Evolutionary conservation across 2,329 filamentous ascomycete species (phyloP), one percentile per base, ranked within the genome.

Genomic region (Fusarium kyushuense): DNA sequence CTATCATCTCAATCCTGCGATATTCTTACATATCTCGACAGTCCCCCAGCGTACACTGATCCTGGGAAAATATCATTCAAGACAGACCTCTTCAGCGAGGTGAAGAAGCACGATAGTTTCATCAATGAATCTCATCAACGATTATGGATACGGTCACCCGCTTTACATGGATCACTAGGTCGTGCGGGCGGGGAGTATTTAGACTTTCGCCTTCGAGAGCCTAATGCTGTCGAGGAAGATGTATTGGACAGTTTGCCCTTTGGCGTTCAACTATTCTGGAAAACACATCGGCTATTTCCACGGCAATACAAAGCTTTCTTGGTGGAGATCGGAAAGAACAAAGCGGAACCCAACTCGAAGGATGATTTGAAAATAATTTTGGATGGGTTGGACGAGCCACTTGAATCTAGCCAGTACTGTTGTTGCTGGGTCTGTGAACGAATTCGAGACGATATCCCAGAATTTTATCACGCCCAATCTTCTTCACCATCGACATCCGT

Each of bases 361-460:
- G 23, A 43, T 10, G 29, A 40, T 12, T 36, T 36, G 1, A 62
- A 62, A 16, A n/a, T 54, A 10, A 6, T 60, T 1, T 23, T 62
- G 9, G 58, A 62, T 30, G 30, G 40, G 2, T 25, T 41, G 1
- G 33, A 29, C 4, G 23, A 36, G 2, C 23, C 56, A 1, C 10
- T 19, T 3, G 8, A 5, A 4, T 30, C 40, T 3, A 5, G 23
- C 5, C 53, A 41, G 14, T 6, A 10, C 14, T 67, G 65, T 14
- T 55, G 40, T 6, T 67, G 64, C 19, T 67, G 65, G 65, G 68
- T 51, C 5, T 67, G 65, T 12, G 65, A 67, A 25, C 54, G 58
- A 2, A 67, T 67, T 12, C 65, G 65, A 3, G 54, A 67, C 3
- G 43, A 65, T n/a, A 5, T 48, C 17, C 54, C 64, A 4, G 52